Conservation (phyloP, 805 yeast species). For the Priceomyces melissophilus region DNA sequence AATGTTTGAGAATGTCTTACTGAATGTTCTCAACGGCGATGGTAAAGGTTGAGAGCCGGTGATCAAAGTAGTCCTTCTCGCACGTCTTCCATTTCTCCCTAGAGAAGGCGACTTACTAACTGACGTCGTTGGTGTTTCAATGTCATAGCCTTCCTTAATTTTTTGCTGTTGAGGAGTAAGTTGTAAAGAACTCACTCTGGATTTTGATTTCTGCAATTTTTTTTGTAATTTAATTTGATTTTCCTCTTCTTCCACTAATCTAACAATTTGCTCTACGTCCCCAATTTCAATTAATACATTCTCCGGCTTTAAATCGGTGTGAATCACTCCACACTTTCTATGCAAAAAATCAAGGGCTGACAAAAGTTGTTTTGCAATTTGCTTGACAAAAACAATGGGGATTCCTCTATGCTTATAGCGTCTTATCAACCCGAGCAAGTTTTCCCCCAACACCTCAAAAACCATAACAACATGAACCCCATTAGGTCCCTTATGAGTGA, state of each 20-base stretch:
- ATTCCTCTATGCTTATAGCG: constrained; percentile 75
- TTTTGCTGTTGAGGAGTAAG: constrained; percentile 8
- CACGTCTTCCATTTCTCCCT: constrained; percentile 46
- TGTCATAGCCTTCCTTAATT: background rate
- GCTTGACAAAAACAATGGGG: constrained; percentile 74
- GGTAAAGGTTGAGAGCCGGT: constrained; percentile 94
- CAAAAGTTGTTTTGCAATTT: constrained; percentile 73
- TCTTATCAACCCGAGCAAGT: constrained; percentile 77
- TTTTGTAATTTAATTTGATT: constrained; percentile 44
- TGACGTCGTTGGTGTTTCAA: constrained; percentile 2
- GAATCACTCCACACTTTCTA: constrained; percentile 69
- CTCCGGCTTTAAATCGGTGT: constrained; percentile 72
- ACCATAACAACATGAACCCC: constrained; percentile 97
- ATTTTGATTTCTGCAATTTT: constrained; percentile 37
- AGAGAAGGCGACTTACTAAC: constrained; percentile 31
- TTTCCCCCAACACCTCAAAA: constrained; percentile 95
- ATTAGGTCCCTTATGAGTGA: constrained; percentile 83
- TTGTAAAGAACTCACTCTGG: constrained; percentile 17
- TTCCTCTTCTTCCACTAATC: constrained; percentile 60
- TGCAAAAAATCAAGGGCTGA: constrained; percentile 71
- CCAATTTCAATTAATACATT: constrained; percentile 77
- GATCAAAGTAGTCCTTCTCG: constrained; percentile 71
- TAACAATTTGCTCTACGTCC: constrained; percentile 75
- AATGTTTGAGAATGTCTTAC: constrained; percentile 36
- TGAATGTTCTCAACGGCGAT: constrained; percentile 69